These are phyloP conservation scores for Clitocybe nebularis DNA, from an alignment of 1,284 basidiomycete species.

Conservation along the genomic window DNA sequence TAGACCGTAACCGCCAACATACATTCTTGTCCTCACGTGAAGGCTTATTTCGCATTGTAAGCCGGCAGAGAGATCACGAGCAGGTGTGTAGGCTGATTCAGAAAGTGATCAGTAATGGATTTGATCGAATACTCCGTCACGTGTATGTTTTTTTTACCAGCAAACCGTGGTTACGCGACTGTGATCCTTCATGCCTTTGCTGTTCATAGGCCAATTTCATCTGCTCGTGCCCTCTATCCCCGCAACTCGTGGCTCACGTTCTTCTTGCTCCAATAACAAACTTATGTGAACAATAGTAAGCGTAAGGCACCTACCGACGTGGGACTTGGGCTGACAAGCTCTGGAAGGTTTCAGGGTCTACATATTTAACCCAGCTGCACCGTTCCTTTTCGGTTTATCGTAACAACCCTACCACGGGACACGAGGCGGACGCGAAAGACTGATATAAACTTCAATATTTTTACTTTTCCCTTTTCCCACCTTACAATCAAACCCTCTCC, in stretches of 20 bases:
- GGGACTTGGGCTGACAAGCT: neutral
- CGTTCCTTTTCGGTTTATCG: neutral
- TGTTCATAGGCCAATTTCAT: neutral
- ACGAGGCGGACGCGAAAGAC: slow-evolving; percentile 1
- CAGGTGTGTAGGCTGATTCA: neutral
- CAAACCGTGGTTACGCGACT: neutral
- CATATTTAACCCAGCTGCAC: neutral
- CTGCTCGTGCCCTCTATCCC: neutral
- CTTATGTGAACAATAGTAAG: neutral
- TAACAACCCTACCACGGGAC: neutral
- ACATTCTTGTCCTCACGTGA: neutral
- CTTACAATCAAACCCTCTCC: neutral
- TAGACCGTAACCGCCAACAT: neutral
- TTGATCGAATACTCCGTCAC: neutral
- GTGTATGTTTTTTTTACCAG: neutral
- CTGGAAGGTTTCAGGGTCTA: slow-evolving; percentile 2
- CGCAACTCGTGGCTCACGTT: neutral
- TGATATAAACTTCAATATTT: neutral
- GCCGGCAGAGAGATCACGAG: neutral
- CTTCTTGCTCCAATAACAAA: neutral
- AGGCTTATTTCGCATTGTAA: neutral
- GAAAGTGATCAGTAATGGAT: neutral
- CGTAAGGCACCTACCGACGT: neutral
- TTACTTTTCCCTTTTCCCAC: neutral
- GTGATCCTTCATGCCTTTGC: neutral